Evolutionary conservation across 1,284 basidiomycete genomes (phyloP).

Genomic region (Irpex sp.): DNA sequence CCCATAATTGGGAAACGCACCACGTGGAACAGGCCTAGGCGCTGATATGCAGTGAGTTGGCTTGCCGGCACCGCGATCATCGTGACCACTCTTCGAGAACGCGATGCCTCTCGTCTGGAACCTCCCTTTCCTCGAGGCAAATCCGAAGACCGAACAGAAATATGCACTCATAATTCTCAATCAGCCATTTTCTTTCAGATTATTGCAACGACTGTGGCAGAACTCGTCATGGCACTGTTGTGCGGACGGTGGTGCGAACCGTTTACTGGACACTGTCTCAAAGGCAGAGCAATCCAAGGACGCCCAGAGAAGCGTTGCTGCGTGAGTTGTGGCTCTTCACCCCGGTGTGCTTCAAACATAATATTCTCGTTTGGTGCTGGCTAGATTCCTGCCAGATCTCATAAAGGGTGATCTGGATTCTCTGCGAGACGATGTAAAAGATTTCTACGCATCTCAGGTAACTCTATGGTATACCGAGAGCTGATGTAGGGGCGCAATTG

Average conservation of each 20-base stretch:
- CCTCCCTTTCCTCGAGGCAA: conserved; percentile 31
- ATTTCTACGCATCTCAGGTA: conserved; percentile 65
- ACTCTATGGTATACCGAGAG: not conserved
- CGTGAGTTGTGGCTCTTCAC: not conserved
- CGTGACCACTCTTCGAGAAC: not conserved
- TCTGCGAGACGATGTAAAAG: conserved; percentile 67
- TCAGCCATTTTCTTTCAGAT: conserved; percentile 69
- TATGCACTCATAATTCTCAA: conserved; percentile 84
- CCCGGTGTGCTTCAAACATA: not conserved
- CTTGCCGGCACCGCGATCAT: not conserved
- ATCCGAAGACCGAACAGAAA: conserved; percentile 4
- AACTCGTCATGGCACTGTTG: conserved; percentile 66
- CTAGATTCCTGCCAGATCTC: conserved; percentile 74
- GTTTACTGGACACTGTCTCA: conserved; percentile 63
- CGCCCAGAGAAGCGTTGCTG: not conserved
- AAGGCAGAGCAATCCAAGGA: not conserved
- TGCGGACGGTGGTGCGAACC: conserved; percentile 94
- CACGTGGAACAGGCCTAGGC: not conserved
- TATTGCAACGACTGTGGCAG: conserved; percentile 71
- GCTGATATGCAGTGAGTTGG: not conserved
- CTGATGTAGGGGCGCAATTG: not conserved
- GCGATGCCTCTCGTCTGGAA: conserved; percentile 15
- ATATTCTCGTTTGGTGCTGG: not conserved
- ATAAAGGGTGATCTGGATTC: conserved; percentile 96
- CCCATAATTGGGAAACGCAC: not conserved